These are phyloP conservation scores for Colletotrichum lupini DNA, from an alignment of 2,329 filamentous ascomycete genomes.

Conservation along the genomic window DNA sequence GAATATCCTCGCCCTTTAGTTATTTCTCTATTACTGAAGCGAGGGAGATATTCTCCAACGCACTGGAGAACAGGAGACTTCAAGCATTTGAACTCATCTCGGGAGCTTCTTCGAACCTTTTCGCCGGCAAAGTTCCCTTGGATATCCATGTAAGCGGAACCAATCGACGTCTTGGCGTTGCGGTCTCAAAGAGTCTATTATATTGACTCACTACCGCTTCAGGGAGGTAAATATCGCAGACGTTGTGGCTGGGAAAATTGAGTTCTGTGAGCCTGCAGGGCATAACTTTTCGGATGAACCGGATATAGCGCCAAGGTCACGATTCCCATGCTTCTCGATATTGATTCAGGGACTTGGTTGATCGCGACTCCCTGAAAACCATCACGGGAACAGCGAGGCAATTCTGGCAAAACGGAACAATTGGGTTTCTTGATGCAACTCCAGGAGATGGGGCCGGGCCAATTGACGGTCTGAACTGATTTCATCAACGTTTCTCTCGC, in stretches of 20 bases:
- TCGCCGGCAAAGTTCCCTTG: neutral
- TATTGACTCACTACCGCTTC: neutral
- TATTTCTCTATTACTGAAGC: neutral
- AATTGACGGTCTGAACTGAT: neutral
- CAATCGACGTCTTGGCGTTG: neutral
- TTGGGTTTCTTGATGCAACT: conserved; percentile 1
- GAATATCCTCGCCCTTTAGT: too few relatives aligned
- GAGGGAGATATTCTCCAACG: neutral
- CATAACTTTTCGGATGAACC: conserved; percentile 23
- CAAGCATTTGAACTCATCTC: neutral
- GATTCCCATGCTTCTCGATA: neutral
- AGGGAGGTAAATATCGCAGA: neutral
- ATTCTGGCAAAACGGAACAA: neutral
- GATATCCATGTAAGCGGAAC: neutral
- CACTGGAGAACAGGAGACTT: neutral
- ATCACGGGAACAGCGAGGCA: neutral
- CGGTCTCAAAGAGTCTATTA: neutral
- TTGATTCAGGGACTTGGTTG: neutral
- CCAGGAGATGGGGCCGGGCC: neutral
- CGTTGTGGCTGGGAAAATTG: neutral
- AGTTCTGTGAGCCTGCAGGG: neutral
- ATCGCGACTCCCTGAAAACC: neutral
- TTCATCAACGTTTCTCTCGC: conserved; percentile 3
- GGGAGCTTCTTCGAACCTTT: neutral
- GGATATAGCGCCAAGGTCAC: neutral